Percentiles rank a stretch among this genome's conserved stretches.
Conservation (phyloP, 78 protist genomes). For the Dictyostelium capitatum region DNA sequence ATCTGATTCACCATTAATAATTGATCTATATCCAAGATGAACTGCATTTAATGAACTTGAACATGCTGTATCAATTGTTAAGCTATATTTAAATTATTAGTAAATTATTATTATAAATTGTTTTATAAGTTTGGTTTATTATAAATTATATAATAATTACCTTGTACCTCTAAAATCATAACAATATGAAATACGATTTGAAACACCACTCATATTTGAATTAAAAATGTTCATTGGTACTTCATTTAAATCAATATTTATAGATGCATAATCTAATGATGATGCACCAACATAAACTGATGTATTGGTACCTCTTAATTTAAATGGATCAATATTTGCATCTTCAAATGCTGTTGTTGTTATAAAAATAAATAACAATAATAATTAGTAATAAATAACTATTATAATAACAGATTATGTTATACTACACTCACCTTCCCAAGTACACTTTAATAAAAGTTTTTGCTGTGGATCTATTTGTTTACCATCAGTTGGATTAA, state of each 20-base stretch:
- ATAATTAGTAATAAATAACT: no score
- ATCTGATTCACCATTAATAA: slow-evolving; percentile 39
- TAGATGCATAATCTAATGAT: not conserved
- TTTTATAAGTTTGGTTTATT: no score
- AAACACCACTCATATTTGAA: not conserved
- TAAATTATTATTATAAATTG: no score
- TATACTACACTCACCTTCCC: slow-evolving; percentile 18
- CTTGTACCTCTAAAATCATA: slow-evolving; percentile 24
- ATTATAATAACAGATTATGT: no score
- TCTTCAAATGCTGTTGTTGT: slow-evolving; percentile 63
- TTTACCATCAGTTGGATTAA: slow-evolving; percentile 67
- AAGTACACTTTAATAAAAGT: slow-evolving; percentile 40
- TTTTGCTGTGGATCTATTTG: slow-evolving; percentile 90
- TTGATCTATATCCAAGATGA: slow-evolving; percentile 48
- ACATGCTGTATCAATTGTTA: slow-evolving; percentile 93
- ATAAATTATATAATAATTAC: no score
- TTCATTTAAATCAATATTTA: not conserved
- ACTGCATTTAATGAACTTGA: slow-evolving; percentile 83
- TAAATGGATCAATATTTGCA: slow-evolving; percentile 33
- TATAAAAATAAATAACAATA: no score
- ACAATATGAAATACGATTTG: slow-evolving; percentile 20
- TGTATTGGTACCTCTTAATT: slow-evolving; percentile 33
- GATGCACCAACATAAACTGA: slow-evolving; percentile 47
- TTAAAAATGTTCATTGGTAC: not conserved
- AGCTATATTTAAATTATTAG: no score